Conservation (phyloP, 1,284 basidiomycete species). For the Ustilago esculenta region DNA sequence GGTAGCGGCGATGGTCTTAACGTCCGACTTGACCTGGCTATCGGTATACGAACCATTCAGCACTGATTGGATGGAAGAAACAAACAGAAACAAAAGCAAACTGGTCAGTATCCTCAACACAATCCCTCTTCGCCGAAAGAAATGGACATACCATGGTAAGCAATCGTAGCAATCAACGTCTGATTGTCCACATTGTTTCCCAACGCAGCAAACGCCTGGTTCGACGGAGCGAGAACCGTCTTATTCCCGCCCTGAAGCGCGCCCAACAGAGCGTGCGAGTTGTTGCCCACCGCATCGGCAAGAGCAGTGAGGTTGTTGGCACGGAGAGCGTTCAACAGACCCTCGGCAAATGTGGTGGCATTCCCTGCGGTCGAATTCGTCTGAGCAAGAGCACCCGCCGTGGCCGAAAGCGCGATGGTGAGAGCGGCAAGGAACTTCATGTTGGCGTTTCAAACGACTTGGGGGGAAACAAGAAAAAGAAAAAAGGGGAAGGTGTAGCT, state of each 20-base stretch:
- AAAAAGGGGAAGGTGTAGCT: not conserved
- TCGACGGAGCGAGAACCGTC: constrained; percentile 69
- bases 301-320: constrained; percentile 47
- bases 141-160: constrained; percentile 71
- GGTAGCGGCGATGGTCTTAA: constrained; percentile 73
- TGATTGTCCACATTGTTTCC: constrained; percentile 67
- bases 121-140: no score
- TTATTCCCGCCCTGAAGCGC: constrained; percentile 48
- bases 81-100: not conserved
- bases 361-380: no score
- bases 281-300: constrained; percentile 47
- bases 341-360: constrained; percentile 46
- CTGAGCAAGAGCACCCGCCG: constrained; percentile 40
- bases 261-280: constrained; percentile 26
- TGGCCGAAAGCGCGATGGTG: constrained; percentile 36
- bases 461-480: not conserved
- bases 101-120: not conserved
- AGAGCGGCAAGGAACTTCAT: constrained; percentile 54
- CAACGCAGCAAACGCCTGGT: constrained; percentile 66
- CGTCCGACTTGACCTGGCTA: constrained; percentile 66
- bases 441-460: not conserved
- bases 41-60: constrained; percentile 72
- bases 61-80: constrained; percentile 57
- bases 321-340: constrained; percentile 43
- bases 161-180: constrained; percentile 70